Evolutionary conservation across 345 rosid genomes (phyloP), one percentile per base, ranked within the genome.

Genomic region (Acer saccharum): DNA sequence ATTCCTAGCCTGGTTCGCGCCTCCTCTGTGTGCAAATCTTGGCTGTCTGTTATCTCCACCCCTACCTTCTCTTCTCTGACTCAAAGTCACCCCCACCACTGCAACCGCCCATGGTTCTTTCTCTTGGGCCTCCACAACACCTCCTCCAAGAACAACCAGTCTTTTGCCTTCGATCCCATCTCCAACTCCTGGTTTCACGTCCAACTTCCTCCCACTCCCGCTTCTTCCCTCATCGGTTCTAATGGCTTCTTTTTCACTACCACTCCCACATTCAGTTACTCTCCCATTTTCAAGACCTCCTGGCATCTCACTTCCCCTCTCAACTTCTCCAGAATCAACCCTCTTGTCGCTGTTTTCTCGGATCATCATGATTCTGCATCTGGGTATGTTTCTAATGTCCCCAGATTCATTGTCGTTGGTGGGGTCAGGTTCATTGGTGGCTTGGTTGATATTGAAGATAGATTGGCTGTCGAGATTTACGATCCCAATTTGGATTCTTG

Each of bases 111-210:
- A 4, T 94, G 98, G 97, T 92, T 94, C 81, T 94, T 94, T 81
- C 97, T 94, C 83, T 81, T 87, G 70, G 98, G 98, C 60, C 83
- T 91, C 76, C 97, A 94, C 90, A 94, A 94, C 85, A 93, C 94
- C 75, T 88, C 89, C 77, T 83, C 91, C 41, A 86, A 81, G 65
- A 89, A 88, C 76, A 87, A 94, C 88, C 98, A 94, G 72, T 90
- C 97, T 21, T 93, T 94, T 69, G 97, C 94, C 57, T 93, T 87
- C 74, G 98, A 94, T 55, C 98, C 97, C 65, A 62, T 74, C 71
- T 91, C 98, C 54, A 52, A 82, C 65, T 41, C 92, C 23, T 94
- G 98, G 98, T 83, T 32, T 32, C 35, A 32, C 35, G 35, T 89
- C 79, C 85, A 83, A 48, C 94, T 90, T 77, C 97, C 96, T 58